Evolutionary conservation across 176 grass and related monocot species (phyloP).

Genomic region (Cenchrus fungigraminus): DNA sequence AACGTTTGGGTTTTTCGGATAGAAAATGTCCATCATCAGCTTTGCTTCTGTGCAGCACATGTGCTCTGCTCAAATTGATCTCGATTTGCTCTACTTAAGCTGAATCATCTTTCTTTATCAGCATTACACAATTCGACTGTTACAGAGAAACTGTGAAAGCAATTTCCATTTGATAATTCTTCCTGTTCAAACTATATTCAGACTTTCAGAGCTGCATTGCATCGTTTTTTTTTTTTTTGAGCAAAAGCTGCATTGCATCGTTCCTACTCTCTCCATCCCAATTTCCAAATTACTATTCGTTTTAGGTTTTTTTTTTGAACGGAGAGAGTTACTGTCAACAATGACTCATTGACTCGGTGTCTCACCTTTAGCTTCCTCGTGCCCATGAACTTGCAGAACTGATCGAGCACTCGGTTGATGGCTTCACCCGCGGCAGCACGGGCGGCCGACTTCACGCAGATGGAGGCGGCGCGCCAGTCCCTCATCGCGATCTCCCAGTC

Average conservation of each 20-base stretch:
- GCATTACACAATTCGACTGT: not conserved
- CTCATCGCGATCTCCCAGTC: conserved; percentile 82
- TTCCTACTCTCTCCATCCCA: too few relatives aligned
- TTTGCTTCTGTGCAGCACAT: too few relatives aligned
- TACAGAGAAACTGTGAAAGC: not conserved
- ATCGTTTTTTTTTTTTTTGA: too few relatives aligned
- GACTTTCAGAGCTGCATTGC: not conserved
- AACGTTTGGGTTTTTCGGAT: not conserved
- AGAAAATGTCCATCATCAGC: not conserved
- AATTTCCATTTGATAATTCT: not conserved
- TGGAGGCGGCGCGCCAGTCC: conserved; percentile 59
- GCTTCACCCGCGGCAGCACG: conserved; percentile 43
- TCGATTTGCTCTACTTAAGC: too few relatives aligned
- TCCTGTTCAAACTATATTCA: not conserved
- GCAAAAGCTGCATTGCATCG: not conserved
- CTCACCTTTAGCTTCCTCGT: not conserved
- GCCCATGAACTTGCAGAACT: not conserved
- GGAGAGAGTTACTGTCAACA: too few relatives aligned
- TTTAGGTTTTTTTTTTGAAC: too few relatives aligned
- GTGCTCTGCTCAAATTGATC: too few relatives aligned
- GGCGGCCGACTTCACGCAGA: conserved; percentile 23
- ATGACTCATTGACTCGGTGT: not conserved
- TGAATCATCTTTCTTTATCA: not conserved
- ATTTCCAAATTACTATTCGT: too few relatives aligned
- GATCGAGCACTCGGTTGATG: conserved; percentile 45